A percentile compares a stretch with the other conserved stretches of the same genome.
Evolutionary conservation across 2,329 filamentous ascomycete species (phyloP).

Genomic region (Daldinia sp.): DNA sequence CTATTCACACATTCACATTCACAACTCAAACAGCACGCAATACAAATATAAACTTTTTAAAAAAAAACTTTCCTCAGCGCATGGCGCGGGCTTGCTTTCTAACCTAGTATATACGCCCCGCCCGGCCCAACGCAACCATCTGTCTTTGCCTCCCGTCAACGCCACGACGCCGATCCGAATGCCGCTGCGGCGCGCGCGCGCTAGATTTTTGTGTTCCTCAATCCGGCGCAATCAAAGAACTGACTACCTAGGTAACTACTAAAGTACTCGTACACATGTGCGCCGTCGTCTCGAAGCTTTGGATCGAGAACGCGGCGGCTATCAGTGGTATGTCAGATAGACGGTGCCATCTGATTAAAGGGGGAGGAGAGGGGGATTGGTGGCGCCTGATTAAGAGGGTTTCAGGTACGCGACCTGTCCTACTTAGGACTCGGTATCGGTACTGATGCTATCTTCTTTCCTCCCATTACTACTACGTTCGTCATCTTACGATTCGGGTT

Average conservation of each 20-base stretch:
- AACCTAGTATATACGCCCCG: slow-evolving; percentile 12
- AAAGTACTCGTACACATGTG: slow-evolving; percentile 13
- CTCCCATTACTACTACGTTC: neutral
- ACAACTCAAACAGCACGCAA: neutral
- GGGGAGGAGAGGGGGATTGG: neutral
- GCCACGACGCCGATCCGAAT: slow-evolving; percentile 36
- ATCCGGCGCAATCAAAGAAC: slow-evolving; percentile 11
- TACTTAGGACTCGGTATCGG: neutral
- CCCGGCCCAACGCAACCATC: slow-evolving; percentile 2
- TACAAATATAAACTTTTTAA: slow-evolving; percentile 14
- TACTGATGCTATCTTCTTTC: neutral
- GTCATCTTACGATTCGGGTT: slow-evolving; percentile 61
- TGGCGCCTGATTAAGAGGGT: neutral
- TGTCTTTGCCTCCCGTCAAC: slow-evolving; percentile 18
- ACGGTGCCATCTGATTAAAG: slow-evolving; percentile 8
- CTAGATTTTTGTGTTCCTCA: slow-evolving; percentile 12
- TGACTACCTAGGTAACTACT: neutral
- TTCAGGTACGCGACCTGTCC: neutral
- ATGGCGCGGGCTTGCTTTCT: slow-evolving; percentile 14
- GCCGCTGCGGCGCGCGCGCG: slow-evolving; percentile 12
- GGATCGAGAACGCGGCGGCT: neutral
- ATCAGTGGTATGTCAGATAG: slow-evolving; percentile 1
- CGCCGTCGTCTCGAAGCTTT: slow-evolving; percentile 3
- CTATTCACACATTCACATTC: too few relatives aligned
- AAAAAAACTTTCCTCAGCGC: slow-evolving; percentile 8